Evolutionary conservation across 129 eudicot species (phyloP).

Genomic region (Pulicaria dysenterica): DNA sequence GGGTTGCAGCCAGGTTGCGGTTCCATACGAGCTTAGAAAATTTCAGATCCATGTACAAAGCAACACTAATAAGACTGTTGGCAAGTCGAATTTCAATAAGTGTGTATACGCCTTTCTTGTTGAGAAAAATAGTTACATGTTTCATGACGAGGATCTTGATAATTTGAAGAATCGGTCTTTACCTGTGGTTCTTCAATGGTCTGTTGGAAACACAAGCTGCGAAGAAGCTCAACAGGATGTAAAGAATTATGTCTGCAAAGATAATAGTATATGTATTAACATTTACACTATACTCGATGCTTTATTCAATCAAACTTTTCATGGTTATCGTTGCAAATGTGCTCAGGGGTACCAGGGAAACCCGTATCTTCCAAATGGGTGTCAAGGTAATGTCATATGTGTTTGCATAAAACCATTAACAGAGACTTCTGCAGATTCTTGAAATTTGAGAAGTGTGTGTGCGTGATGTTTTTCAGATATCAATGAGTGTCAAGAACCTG

Average conservation of each 20-base stretch:
- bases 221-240: slow-evolving; percentile 20
- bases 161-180: slow-evolving; percentile 22
- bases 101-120: slow-evolving; percentile 29
- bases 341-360: slow-evolving; percentile 25
- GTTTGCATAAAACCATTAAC: neutral
- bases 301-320: neutral
- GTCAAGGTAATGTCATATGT: slow-evolving; percentile 11
- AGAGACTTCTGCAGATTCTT: neutral
- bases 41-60: slow-evolving; percentile 28
- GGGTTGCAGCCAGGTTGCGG: slow-evolving; percentile 38
- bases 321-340: slow-evolving; percentile 21
- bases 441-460: neutral
- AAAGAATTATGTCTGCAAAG: slow-evolving; percentile 10
- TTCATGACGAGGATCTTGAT: slow-evolving; percentile 22
- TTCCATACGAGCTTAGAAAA: slow-evolving; percentile 12
- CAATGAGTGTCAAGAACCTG: slow-evolving; percentile 18
- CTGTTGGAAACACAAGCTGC: slow-evolving; percentile 23
- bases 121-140: slow-evolving; percentile 17
- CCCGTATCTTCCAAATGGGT: slow-evolving; percentile 29
- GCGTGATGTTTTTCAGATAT: slow-evolving; percentile 17
- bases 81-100: slow-evolving; percentile 17
- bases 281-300: neutral
- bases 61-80: neutral
- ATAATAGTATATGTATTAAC: slow-evolving; percentile 18
- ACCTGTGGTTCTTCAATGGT: slow-evolving; percentile 27